Conservation (phyloP, 768 basidiomycete species). For the Galerina marginata region DNA sequence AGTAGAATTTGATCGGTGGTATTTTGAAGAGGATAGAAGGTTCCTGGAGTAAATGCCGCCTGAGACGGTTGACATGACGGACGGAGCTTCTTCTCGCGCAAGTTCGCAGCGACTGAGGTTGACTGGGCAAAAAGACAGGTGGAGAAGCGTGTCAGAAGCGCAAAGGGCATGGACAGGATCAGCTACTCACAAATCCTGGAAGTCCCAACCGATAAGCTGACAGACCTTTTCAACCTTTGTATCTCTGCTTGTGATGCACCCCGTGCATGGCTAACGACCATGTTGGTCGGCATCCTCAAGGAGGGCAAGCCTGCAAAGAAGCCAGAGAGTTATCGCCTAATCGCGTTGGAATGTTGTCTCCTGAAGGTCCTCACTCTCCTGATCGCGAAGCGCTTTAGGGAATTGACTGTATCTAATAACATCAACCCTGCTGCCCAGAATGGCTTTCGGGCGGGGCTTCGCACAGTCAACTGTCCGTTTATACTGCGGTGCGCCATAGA, state of each 20-base stretch:
- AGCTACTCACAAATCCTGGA: constrained; percentile 2
- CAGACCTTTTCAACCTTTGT: constrained; percentile 20
- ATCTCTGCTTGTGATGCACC: constrained; percentile 13
- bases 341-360: constrained; percentile 35
- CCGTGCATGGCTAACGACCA: constrained; percentile 20
- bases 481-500: constrained; percentile 9
- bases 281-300: constrained; percentile 27
- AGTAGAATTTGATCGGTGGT: too few species aligned
- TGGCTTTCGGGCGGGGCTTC: constrained; percentile 19
- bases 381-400: constrained; percentile 20
- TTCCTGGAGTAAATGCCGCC: background rate
- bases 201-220: constrained; percentile 15
- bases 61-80: background rate
- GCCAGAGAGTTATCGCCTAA: constrained; percentile 29
- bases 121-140: background rate
- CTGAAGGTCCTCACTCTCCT: constrained; percentile 32
- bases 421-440: constrained; percentile 20
- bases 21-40: background rate
- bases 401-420: background rate
- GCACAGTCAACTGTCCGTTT: constrained; percentile 23
- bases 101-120: background rate
- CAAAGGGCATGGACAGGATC: constrained; percentile 4
- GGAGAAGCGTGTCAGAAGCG: background rate
- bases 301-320: constrained; percentile 19
- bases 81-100: background rate